These are phyloP conservation scores for Talaromyces proteolyticus DNA, from an alignment of 495 filamentous ascomycete species.

Conservation along the genomic window DNA sequence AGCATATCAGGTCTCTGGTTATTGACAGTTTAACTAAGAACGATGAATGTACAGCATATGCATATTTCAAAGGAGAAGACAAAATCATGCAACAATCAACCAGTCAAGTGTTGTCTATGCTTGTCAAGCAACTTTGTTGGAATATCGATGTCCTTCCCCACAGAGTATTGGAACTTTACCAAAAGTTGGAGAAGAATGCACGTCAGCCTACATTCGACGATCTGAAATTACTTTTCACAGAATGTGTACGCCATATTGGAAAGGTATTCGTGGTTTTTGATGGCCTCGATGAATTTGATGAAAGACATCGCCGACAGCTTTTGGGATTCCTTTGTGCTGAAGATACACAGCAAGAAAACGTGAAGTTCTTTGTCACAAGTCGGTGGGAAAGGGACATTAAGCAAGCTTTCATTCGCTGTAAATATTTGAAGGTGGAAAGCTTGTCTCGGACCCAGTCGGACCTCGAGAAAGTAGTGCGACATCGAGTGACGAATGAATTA, in stretches of 20 bases:
- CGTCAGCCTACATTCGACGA: not conserved
- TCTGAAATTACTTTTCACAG: not conserved
- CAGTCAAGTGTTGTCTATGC: slow-evolving; percentile 1
- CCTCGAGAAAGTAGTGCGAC: slow-evolving; percentile 1
- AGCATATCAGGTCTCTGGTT: slow-evolving; percentile 2
- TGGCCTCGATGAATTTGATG: slow-evolving; percentile 3
- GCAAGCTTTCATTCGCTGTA: too few relatives aligned
- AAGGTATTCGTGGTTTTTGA: slow-evolving; percentile 1
- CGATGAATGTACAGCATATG: not conserved
- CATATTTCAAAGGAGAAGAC: slow-evolving; percentile 4
- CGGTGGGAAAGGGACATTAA: slow-evolving; percentile 1
- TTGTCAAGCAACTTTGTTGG: slow-evolving; percentile 8
- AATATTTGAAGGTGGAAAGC: too few relatives aligned
- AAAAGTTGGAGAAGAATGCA: slow-evolving; percentile 1
- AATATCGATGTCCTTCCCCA: not conserved
- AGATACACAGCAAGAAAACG: not conserved
- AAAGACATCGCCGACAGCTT: not conserved
- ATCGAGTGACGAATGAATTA: slow-evolving; percentile 2
- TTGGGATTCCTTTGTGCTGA: not conserved
- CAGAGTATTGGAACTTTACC: not conserved
- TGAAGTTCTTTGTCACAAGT: slow-evolving; percentile 1
- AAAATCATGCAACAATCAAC: not conserved
- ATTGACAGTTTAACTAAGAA: not conserved
- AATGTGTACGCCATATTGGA: not conserved
- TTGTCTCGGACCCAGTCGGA: not conserved